Evolutionary conservation across 2,329 filamentous ascomycete species (phyloP).

Genomic region (Monilinia aucupariae): DNA sequence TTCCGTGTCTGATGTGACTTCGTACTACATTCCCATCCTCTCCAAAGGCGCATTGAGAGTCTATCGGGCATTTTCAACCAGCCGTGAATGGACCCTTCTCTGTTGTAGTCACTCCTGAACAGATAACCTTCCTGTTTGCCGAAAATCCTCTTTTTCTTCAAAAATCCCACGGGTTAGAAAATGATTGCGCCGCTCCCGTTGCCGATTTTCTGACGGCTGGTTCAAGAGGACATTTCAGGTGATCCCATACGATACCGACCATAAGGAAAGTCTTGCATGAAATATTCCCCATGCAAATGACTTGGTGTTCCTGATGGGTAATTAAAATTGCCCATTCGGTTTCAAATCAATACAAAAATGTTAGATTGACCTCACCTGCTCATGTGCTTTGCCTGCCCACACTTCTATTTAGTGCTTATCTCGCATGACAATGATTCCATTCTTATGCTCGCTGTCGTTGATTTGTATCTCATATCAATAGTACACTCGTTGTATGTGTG

Average conservation of each 20-base stretch:
- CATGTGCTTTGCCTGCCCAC: background rate
- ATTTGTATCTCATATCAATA: slow-evolving; percentile 2
- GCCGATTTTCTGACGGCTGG: background rate
- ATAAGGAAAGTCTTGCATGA: background rate
- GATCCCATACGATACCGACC: background rate
- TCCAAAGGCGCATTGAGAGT: background rate
- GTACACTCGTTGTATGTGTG: background rate
- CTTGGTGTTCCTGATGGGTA: background rate
- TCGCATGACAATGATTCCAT: background rate
- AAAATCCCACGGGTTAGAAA: background rate
- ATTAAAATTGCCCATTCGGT: background rate
- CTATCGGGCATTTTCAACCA: background rate
- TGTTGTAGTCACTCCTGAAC: background rate
- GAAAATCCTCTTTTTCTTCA: background rate
- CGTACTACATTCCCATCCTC: background rate
- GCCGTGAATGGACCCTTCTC: background rate
- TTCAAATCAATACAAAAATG: background rate
- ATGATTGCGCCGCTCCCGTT: background rate
- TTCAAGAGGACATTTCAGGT: background rate
- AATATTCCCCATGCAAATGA: background rate
- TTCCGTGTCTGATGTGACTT: background rate
- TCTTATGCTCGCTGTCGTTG: background rate
- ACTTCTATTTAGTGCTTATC: slow-evolving; percentile 8
- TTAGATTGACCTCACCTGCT: background rate
- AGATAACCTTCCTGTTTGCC: background rate